Conservation (phyloP, 2,329 filamentous ascomycete species). For the Ophiosphaerella narmari region DNA sequence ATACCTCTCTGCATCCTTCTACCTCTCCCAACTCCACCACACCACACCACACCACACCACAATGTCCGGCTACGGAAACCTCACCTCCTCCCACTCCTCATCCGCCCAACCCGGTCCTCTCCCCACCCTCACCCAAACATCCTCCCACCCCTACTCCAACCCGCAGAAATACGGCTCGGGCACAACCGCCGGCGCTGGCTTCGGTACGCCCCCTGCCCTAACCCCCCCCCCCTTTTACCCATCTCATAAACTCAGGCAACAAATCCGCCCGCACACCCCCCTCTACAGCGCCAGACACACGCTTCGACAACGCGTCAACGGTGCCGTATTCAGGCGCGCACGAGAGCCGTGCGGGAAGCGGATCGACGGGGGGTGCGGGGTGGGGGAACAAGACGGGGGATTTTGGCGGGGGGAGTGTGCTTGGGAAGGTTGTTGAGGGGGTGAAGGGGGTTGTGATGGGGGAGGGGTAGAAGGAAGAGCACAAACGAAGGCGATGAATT, state of each 20-base stretch:
- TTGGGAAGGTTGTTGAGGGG: conserved; percentile 65
- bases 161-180: conserved; percentile 39
- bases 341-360: conserved; percentile 33
- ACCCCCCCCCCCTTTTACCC: not conserved
- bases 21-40: too few species aligned
- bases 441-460: conserved; percentile 58
- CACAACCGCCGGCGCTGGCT: conserved; percentile 40
- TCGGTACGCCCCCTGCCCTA: conserved; percentile 13
- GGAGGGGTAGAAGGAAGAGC: conserved; percentile 30
- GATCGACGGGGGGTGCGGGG: conserved; percentile 41
- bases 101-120: not conserved
- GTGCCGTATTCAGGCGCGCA: conserved; percentile 26
- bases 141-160: conserved; percentile 28
- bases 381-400: conserved; percentile 47
- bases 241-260: conserved; percentile 29
- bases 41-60: not conserved
- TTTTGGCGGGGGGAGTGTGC: conserved; percentile 9
- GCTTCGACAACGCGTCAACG: conserved; percentile 27
- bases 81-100: conserved; percentile 21
- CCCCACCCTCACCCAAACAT: not conserved
- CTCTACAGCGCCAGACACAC: conserved; percentile 17
- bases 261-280: conserved; percentile 29
- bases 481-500: not conserved
- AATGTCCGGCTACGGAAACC: conserved; percentile 47
- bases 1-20: too few species aligned